A percentile compares a stretch with the other conserved stretches of the same genome.
Evolutionary conservation across 2,329 filamentous ascomycete species (phyloP).

Genomic region (Fusarium camptoceras): DNA sequence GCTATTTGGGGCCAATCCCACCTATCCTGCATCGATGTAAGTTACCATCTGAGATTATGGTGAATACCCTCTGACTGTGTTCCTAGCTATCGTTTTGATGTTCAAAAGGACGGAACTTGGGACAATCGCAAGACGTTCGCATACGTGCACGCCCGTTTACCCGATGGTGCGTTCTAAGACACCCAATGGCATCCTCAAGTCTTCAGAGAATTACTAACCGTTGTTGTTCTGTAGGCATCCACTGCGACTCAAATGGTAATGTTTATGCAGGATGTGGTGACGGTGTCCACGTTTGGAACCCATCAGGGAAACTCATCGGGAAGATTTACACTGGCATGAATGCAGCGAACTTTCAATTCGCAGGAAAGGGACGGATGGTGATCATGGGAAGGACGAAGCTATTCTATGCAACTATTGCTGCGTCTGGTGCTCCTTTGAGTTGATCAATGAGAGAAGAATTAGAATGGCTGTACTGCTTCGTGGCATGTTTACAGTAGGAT

Average conservation of each 20-base stretch:
- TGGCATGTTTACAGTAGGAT: too few species aligned
- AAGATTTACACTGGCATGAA: slow-evolving; percentile 66
- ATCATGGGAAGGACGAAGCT: slow-evolving; percentile 52
- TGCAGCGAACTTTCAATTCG: slow-evolving; percentile 61
- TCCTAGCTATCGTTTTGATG: slow-evolving; percentile 59
- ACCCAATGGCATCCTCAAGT: rapidly evolving
- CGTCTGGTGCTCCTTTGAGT: slow-evolving; percentile 28
- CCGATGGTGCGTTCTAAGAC: slow-evolving; percentile 62
- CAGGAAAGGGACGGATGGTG: slow-evolving; percentile 52
- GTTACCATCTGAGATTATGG: slow-evolving; percentile 7
- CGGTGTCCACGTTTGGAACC: slow-evolving; percentile 62
- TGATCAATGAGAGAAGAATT: neutral
- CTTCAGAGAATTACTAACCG: neutral
- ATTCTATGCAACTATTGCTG: slow-evolving; percentile 48
- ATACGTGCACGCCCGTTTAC: slow-evolving; percentile 63
- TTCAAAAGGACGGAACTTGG: slow-evolving; percentile 59
- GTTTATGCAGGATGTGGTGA: slow-evolving; percentile 65
- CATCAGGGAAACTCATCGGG: slow-evolving; percentile 59
- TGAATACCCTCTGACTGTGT: neutral
- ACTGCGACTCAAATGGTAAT: slow-evolving; percentile 66
- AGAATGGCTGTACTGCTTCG: neutral
- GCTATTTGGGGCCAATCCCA: slow-evolving; percentile 56
- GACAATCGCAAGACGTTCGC: slow-evolving; percentile 67
- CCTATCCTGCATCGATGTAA: slow-evolving; percentile 61
- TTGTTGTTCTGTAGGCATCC: slow-evolving; percentile 57